These are phyloP conservation scores for Comarum palustre DNA, from an alignment of 306 rosid species.

Conservation along the genomic window DNA sequence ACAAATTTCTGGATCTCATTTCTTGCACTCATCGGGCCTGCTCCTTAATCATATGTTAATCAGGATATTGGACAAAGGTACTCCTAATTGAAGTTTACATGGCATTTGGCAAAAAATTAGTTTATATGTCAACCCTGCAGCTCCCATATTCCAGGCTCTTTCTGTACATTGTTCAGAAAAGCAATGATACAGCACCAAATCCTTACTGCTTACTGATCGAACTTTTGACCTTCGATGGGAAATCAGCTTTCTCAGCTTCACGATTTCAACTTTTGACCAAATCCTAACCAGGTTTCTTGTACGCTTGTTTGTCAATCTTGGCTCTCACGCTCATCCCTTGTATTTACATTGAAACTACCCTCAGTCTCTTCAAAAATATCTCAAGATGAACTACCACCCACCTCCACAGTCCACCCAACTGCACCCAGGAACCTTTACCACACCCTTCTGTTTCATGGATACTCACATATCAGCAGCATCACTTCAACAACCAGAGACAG, in stretches of 20 bases:
- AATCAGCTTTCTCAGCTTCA: background rate
- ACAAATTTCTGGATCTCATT: background rate
- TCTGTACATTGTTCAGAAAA: background rate
- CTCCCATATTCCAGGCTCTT: background rate
- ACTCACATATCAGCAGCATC: constrained; percentile 50
- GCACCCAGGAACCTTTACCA: constrained; percentile 53
- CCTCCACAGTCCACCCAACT: constrained; percentile 51
- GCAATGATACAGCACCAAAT: background rate
- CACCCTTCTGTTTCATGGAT: constrained; percentile 54
- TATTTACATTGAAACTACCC: background rate
- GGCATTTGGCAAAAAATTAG: background rate
- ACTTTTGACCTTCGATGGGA: background rate
- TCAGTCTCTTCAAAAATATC: background rate
- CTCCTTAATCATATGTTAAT: background rate
- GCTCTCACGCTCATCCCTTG: background rate
- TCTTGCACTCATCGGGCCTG: constrained; percentile 5
- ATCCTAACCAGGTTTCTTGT: background rate
- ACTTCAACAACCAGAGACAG: constrained; percentile 42
- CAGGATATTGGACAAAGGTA: background rate
- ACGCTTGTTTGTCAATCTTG: background rate
- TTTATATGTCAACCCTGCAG: background rate
- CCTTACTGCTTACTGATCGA: background rate
- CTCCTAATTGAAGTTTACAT: background rate
- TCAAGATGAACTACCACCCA: constrained; percentile 24
- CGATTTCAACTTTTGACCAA: background rate